Base-by-base conservation (phyloP, 2,329 filamentous ascomycete species). In the Phyllachora maydis region DNA sequence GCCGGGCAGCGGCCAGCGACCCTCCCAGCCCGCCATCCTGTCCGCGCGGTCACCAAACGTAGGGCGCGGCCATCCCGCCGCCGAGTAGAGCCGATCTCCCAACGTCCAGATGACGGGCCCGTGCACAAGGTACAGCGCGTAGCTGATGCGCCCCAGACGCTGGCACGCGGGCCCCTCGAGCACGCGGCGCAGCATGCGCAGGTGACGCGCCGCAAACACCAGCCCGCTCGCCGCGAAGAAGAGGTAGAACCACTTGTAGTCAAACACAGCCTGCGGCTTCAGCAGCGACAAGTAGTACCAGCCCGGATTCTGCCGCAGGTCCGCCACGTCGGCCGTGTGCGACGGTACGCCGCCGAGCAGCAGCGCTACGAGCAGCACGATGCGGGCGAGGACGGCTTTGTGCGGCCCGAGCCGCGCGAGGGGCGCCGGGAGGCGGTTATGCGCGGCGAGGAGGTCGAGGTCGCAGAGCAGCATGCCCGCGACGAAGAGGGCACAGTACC, bases 211-310 rank as follows among this genome's bases (percentile, higher is more conserved):
- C 1, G 57, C 52, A 1, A 58, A 47, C 1, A 77, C 56, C 1
- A 70, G 38, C 24, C 68, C 52, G 13, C 52, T 47, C 1, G 68
- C 54, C 1, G 65, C 67, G 48, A 56, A 65, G 38, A 69, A 70
- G 3, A 74, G 52, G 37, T 57, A 74, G 43, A 73, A 73, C 66
- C 66, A 74, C 41, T 73, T 74, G 37, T 55, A 58, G 37, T 73
- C 65, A 32, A 54, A 71, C 7, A 69, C 61, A 1, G 68, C 68
- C 36, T 73, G 65, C 0, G 69, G 66, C 29, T 70, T 72, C 26
- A 76, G 47, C 28, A 52, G 55, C 1, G 65, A 65, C 9, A 71
- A 43, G 31, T 53, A 65, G 30, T 57, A 54, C 66, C 67, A 74
- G 3, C 69, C 67, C 0, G 62, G 56, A 10, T 57, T 65, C 14